Conservation (phyloP, 306 rosid genomes). For the Prunus campanulata region DNA sequence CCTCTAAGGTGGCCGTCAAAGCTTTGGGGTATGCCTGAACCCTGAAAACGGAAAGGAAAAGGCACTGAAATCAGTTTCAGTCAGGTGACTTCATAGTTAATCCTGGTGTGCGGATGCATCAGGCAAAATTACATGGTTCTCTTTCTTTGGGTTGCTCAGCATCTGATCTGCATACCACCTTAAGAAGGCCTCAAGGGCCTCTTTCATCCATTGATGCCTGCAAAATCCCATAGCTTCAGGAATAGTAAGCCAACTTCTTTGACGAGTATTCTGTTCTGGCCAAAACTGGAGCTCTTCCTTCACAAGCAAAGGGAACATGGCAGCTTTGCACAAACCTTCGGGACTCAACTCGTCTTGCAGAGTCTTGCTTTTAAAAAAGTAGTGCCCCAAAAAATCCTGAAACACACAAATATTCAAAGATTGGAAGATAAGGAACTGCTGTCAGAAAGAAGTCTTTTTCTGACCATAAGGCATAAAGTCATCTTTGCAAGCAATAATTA, state of each 20-base stretch:
- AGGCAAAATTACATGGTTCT: slow-evolving; percentile 12
- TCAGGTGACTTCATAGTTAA: neutral
- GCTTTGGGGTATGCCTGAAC: neutral
- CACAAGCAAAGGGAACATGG: slow-evolving; percentile 41
- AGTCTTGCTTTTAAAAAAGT: slow-evolving; percentile 40
- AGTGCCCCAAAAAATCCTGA: slow-evolving; percentile 38
- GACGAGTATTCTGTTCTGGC: slow-evolving; percentile 45
- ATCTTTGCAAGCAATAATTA: neutral
- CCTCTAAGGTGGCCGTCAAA: neutral
- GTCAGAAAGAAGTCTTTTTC: neutral
- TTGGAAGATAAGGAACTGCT: neutral
- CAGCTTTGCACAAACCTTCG: slow-evolving; percentile 39
- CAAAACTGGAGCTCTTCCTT: slow-evolving; percentile 40
- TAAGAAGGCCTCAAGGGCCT: slow-evolving; percentile 34
- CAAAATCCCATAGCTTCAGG: slow-evolving; percentile 31
- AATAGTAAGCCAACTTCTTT: slow-evolving; percentile 39
- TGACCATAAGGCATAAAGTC: neutral
- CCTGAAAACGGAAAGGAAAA: neutral
- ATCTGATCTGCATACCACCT: slow-evolving; percentile 28
- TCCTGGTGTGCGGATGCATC: slow-evolving; percentile 8
- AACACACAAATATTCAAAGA: neutral
- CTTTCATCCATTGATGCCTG: slow-evolving; percentile 41
- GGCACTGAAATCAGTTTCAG: neutral
- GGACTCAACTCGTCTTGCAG: slow-evolving; percentile 41
- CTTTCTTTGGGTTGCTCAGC: slow-evolving; percentile 1